These are phyloP conservation scores for Eucalyptus sp. DNA, from an alignment of 345 rosid species.

Conservation along the genomic window DNA sequence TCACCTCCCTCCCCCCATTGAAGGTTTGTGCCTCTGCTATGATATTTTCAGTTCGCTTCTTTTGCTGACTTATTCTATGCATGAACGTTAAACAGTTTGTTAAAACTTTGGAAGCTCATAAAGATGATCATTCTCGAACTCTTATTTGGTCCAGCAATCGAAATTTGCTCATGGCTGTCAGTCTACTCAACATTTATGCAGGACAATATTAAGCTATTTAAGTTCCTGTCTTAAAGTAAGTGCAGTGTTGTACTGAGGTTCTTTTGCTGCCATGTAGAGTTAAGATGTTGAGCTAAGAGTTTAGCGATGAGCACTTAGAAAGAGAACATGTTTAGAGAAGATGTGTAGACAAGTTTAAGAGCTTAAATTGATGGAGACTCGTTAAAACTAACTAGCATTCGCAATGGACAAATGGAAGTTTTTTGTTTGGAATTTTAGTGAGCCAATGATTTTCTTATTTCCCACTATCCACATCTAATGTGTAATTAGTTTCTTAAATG, in stretches of 20 bases:
- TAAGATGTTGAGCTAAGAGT: not conserved
- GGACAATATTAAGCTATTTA: not conserved
- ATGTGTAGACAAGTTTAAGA: not conserved
- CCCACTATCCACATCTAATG: no score
- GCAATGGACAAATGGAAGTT: no score
- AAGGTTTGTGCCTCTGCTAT: not conserved
- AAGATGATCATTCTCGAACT: not conserved
- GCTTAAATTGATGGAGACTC: not conserved
- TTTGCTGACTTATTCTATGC: not conserved
- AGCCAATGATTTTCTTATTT: no score
- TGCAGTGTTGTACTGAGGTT: not conserved
- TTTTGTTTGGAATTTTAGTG: no score
- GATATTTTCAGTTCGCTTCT: not conserved
- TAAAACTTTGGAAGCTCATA: not conserved
- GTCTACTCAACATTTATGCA: not conserved
- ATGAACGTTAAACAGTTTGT: not conserved
- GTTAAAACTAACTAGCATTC: not conserved
- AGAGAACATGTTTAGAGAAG: not conserved
- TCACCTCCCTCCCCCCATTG: not conserved
- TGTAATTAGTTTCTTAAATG: no score
- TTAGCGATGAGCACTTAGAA: not conserved
- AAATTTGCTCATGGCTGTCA: not conserved
- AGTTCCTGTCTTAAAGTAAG: not conserved
- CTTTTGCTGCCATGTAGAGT: not conserved
- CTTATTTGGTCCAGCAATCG: not conserved